Evolutionary conservation across 164 flowering plant species (phyloP), one percentile per base, ranked within the genome.

Genomic region (Stephania japonica): DNA sequence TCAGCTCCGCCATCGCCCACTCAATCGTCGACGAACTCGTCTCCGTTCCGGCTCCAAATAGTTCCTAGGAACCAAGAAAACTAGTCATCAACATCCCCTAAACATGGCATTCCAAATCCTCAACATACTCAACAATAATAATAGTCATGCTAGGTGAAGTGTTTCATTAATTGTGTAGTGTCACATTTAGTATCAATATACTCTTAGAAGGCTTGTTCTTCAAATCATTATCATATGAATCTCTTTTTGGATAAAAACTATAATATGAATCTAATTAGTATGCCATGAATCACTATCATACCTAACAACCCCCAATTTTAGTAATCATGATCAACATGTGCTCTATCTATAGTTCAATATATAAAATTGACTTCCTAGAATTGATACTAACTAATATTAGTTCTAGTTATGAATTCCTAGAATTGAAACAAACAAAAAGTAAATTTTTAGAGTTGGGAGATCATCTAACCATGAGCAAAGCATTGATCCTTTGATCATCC

Each of bases 1-100:
- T 71, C 2, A 79, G 75, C 72, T 79, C 82, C 0, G 81, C 65
- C 62, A 81, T 74, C 13, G 81, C 76, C 84, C 84, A 81, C 41
- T 81, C 84, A 1, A 76, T 68, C 6, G 81, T 74, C 12, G 80
- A 69, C 25, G 78, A 67, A 10, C 63, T 76, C 0, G 81, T 74
- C 11, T 81, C 81, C 10, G 81, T 75, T 0, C 84, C 84, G 0
- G 81, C 79, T 7, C 64, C 72, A 43, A 81, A 67, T 3, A 73
- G 7, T 64, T 81, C 84, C 84, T 81, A 66, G 16, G 18, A 10
- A 9, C 16, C 13, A 18, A 65, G n/a, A 16, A 47, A 23, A 56
- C 11, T 6, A 27, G 12, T 21, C 42, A 44, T 59, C 64, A 59
- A 47, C 16, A 47, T 32, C 38, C 32, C 38, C 38, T 32, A 32